These are phyloP conservation scores for Zostera marina DNA, from an alignment of 116 monocot genomes.

Conservation along the genomic window DNA sequence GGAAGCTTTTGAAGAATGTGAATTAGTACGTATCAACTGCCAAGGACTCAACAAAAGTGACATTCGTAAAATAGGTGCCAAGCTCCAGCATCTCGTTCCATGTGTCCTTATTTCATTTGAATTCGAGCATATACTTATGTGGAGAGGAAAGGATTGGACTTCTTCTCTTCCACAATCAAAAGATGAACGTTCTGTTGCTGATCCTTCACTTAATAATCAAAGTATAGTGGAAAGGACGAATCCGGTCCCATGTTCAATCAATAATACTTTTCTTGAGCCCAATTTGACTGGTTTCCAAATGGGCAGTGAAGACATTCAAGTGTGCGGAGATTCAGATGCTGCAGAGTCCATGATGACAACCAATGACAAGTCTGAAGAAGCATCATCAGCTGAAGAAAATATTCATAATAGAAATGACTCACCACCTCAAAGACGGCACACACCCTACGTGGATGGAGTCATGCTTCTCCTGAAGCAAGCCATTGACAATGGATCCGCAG, in stretches of 20 bases:
- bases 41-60: slow-evolving; percentile 72
- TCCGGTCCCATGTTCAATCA: neutral
- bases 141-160: slow-evolving; percentile 95
- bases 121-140: slow-evolving; percentile 86
- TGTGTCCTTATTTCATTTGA: slow-evolving; percentile 86
- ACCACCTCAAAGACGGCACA: neutral
- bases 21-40: slow-evolving; percentile 69
- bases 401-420: neutral
- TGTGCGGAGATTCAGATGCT: neutral
- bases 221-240: slow-evolving; percentile 3
- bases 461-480: slow-evolving; percentile 51
- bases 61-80: slow-evolving; percentile 81
- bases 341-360: too few relatives aligned
- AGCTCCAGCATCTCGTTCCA: slow-evolving; percentile 91
- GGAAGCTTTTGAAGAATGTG: slow-evolving; percentile 93
- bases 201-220: slow-evolving; percentile 9
- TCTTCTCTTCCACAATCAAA: slow-evolving; percentile 36
- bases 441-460: slow-evolving; percentile 32
- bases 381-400: slow-evolving; percentile 2
- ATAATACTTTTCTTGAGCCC: neutral
- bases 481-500: slow-evolving; percentile 54
- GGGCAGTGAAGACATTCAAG: neutral
- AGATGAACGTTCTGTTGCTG: slow-evolving; percentile 10
- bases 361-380: neutral
- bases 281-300: too few relatives aligned